These are phyloP conservation scores for Termitomyces eurrhizus DNA, from an alignment of 768 basidiomycete genomes.

Conservation along the genomic window DNA sequence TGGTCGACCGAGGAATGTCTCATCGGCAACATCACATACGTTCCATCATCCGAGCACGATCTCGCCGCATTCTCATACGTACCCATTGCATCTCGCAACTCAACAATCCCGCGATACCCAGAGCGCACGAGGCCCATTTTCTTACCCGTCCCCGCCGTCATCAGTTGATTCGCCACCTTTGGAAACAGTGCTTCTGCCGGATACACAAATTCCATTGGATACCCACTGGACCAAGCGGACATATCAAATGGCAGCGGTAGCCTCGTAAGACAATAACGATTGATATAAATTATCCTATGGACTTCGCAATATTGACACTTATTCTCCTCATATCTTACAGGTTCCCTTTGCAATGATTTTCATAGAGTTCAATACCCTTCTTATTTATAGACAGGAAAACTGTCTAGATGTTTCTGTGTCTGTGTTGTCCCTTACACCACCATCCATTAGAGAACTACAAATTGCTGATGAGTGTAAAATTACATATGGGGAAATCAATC, in stretches of 20 bases:
- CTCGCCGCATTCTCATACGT: conserved; percentile 10
- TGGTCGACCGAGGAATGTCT: conserved; percentile 33
- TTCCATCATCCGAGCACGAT: conserved; percentile 18
- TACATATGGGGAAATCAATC: too few relatives aligned
- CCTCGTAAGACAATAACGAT: conserved; percentile 9
- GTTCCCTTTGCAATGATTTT: conserved; percentile 3
- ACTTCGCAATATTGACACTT: conserved; percentile 11
- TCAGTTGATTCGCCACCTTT: conserved; percentile 39
- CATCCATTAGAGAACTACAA: neutral
- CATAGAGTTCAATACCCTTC: conserved; percentile 14
- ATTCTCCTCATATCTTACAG: conserved; percentile 14
- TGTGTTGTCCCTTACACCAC: neutral
- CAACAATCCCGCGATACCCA: conserved; percentile 4
- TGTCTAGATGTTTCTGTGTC: neutral
- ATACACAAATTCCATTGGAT: conserved; percentile 14
- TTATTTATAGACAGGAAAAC: conserved; percentile 2
- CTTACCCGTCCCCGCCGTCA: conserved; percentile 46
- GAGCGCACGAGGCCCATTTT: conserved; percentile 11
- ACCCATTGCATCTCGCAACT: conserved; percentile 11
- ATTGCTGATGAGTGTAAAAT: neutral
- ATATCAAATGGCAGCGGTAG: conserved; percentile 10
- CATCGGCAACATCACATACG: conserved; percentile 22
- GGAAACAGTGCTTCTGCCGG: conserved; percentile 17
- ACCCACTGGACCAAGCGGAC: conserved; percentile 13
- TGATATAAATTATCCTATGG: conserved; percentile 9